Evolutionary conservation across 2,329 filamentous ascomycete species (phyloP).

Genomic region (Trichophaea hybrida): DNA sequence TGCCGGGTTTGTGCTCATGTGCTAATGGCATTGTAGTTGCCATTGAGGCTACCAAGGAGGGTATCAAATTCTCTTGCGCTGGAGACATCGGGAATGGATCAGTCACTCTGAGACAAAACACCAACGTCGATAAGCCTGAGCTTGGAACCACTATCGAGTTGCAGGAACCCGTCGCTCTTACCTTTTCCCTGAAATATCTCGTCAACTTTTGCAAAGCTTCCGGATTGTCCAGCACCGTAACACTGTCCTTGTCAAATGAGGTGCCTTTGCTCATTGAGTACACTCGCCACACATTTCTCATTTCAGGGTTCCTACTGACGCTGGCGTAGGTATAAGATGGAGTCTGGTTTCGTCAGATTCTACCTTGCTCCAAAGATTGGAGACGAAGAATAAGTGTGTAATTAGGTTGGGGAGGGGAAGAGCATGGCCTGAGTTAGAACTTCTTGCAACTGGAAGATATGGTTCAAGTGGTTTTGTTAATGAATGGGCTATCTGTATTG

Average conservation of each 20-base stretch:
- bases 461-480: no score
- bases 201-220: constrained; percentile 99
- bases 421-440: not conserved
- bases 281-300: constrained; percentile 35
- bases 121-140: constrained; percentile 75
- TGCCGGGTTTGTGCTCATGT: constrained; percentile 23
- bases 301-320: not conserved
- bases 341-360: constrained; percentile 72
- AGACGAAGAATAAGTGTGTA: constrained; percentile 35
- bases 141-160: constrained; percentile 79
- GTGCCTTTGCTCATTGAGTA: constrained; percentile 95
- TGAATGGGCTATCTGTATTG: no score
- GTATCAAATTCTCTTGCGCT: constrained; percentile 82
- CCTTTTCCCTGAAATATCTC: constrained; percentile 97
- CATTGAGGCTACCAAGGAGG: constrained; percentile 93
- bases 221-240: constrained; percentile 65
- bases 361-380: constrained; percentile 92
- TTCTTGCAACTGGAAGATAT: no score
- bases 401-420: not conserved
- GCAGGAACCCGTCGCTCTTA: constrained; percentile 80
- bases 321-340: constrained; percentile 23
- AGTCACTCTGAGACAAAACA: constrained; percentile 79
- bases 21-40: constrained; percentile 45
- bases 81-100: constrained; percentile 94
- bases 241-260: constrained; percentile 87